Base-by-base conservation (phyloP, 768 basidiomycete species). In the Pleurotus tuoliensis region DNA sequence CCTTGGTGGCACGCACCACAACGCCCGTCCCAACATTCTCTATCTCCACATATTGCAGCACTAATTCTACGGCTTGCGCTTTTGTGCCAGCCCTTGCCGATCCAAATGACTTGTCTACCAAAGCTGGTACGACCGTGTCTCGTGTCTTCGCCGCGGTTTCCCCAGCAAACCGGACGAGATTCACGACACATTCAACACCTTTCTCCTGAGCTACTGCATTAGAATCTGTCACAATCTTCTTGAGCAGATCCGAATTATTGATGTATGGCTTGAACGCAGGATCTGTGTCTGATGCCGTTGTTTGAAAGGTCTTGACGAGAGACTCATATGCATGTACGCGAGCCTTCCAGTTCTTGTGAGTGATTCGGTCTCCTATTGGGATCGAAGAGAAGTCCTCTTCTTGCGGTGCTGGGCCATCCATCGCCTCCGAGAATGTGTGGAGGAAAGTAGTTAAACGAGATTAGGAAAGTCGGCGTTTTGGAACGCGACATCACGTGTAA, bases 321-420 rank as follows among this genome's bases (percentile, higher is more conserved):
- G 88, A 73, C 67, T 92, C 90, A 71, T 98, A 99, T 59, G 84
- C 97, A 69, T 85, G 93, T 65, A 96, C 84, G 63, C 97, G 87
- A 57, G 97, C 97, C 73, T 98, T 98, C 97, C 97, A 99, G 69
- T 96, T 96, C 81, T 98, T 98, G 78, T 98, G 93, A 5, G 83
- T 75, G 56, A 96, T 86, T 45, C 95, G 72, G 62, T 96, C 93
- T 11, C 82, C 71, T 47, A 97, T 80, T 18, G 92, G 76, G 50
- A 98, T 79, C 25, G 79, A 66, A 44, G 86, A 86, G 70, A 95
- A 98, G 73, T 98, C 94, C 76, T 97, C 94, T 76, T 97, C 94
- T 64, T 82, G 88, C 50, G 94, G 92, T 58, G 91, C 88, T 64
- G 87, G 86, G 56, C 92, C 94, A 73, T 96, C 94, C 94, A 94